Conservation (phyloP, 2,329 filamentous ascomycete species). For the Zymoseptoria tritici region DNA sequence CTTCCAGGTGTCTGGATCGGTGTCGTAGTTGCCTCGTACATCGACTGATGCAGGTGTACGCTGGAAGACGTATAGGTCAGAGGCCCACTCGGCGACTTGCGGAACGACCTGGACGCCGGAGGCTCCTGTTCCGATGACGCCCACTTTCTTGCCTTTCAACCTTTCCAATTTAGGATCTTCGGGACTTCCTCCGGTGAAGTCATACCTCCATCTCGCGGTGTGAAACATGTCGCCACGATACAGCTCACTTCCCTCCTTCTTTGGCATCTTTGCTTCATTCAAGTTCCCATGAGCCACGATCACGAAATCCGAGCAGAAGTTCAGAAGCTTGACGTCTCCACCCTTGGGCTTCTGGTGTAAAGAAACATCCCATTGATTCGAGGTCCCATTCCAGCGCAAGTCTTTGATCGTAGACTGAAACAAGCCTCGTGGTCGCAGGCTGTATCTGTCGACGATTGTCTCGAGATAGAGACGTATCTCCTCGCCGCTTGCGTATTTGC, state of each 20-base stretch:
- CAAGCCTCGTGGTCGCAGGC: conserved; percentile 36
- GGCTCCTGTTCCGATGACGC: conserved; percentile 40
- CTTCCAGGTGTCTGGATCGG: conserved; percentile 38
- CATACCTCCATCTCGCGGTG: conserved; percentile 40
- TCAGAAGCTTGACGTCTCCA: conserved; percentile 12
- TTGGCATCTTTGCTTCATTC: conserved; percentile 39
- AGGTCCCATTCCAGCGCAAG: conserved; percentile 43
- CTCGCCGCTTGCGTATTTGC: conserved; percentile 39
- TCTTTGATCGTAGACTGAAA: conserved; percentile 42
- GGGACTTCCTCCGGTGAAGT: conserved; percentile 33
- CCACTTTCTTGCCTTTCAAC: conserved; percentile 37
- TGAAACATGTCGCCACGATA: conserved; percentile 40
- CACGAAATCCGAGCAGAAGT: conserved; percentile 34
- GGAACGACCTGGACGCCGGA: conserved; percentile 38
- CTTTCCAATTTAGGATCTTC: conserved; percentile 26
- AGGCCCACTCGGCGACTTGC: conserved; percentile 32
- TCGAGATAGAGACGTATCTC: conserved; percentile 44
- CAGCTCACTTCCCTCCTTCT: conserved; percentile 32
- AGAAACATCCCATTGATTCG: conserved; percentile 28
- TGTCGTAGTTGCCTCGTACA: conserved; percentile 31
- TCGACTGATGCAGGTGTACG: conserved; percentile 36
- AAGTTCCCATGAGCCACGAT: conserved; percentile 37
- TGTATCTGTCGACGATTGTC: conserved; percentile 39
- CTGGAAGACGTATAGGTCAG: conserved; percentile 38
- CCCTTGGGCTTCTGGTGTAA: conserved; percentile 27